Conservation (phyloP, 345 rosid genomes). For the Psidium guajava region DNA sequence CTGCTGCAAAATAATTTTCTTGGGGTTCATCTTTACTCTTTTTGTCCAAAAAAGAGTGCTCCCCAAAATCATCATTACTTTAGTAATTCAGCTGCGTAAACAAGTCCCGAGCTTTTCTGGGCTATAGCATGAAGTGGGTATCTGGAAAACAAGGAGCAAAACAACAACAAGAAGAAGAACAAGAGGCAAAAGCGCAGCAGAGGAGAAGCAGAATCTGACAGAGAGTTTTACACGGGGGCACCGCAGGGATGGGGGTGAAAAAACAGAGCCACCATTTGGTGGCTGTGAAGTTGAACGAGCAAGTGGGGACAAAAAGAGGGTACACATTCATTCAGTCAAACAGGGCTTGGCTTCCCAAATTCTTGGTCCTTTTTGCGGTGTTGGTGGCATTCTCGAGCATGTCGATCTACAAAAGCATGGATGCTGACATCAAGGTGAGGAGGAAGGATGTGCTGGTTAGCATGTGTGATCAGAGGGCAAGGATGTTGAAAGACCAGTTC, state of each 20-base stretch:
- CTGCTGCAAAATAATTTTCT: slow-evolving; percentile 27
- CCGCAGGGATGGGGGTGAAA: slow-evolving; percentile 39
- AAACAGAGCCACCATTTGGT: slow-evolving; percentile 44
- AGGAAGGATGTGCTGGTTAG: slow-evolving; percentile 67
- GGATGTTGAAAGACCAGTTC: slow-evolving; percentile 97
- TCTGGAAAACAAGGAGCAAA: slow-evolving; percentile 9
- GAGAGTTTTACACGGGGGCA: neutral
- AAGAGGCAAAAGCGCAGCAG: neutral
- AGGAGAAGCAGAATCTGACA: neutral
- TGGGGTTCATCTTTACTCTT: neutral
- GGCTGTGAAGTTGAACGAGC: slow-evolving; percentile 52
- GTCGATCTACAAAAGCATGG: slow-evolving; percentile 45
- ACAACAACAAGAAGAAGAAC: neutral
- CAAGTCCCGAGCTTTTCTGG: slow-evolving; percentile 5
- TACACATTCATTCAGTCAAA: slow-evolving; percentile 57
- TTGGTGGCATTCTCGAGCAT: slow-evolving; percentile 28
- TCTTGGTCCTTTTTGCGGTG: slow-evolving; percentile 48
- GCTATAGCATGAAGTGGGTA: slow-evolving; percentile 39
- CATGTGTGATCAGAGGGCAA: slow-evolving; percentile 96
- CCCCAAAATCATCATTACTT: neutral
- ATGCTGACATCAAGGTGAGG: slow-evolving; percentile 46
- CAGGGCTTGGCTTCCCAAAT: slow-evolving; percentile 59
- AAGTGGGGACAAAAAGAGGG: slow-evolving; percentile 53
- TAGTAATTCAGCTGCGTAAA: neutral
- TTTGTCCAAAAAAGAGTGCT: neutral